Base-by-base conservation (phyloP, 129 eudicot genomes). In the Lactuca sativa region DNA sequence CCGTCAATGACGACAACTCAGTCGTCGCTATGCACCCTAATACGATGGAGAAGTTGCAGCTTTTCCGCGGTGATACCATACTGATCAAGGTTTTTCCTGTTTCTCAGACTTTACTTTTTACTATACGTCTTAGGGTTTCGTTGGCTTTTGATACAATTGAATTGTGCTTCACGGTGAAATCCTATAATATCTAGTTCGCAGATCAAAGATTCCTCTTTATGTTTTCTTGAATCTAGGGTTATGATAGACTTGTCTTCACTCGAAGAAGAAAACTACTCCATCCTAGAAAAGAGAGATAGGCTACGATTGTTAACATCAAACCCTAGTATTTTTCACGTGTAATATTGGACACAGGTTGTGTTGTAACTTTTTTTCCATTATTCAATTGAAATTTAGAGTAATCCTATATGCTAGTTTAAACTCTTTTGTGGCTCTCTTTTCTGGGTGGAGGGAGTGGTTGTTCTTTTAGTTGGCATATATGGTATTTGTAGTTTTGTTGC, bases 31-130 rank as follows among this genome's bases (percentile, higher is more conserved):
- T 85, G 75, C 90, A 85, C 68, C 90, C 90, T 52, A 62, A 47
- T 38, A 81, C 86, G 34, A 78, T 85, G 90, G 90, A 85, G 36
- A 85, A 85, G 84, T 77, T 85, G 64, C 82, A 81, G 84, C 79
- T 85, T 63, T 85, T 85, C 70, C 84, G 86, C 3, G 90, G 90
- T 3, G 90, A 85, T 59, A 85, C 86, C n/a, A 74, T 83, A 56
- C 56, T 83, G 73, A 59, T 83, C 62, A 83, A 83, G 88, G 88
- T 83, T 78, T 66, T 61, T 60, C 52, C 48, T 33, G 3, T 40
- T 38, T 44, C 31, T 33, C 69, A 34, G 62, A 69, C 49, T 47
- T 47, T 47, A 47, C 52, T 47, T 15, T 47, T 47, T 47, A 47
- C 12, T 47, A 44, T 13, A 3, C 1, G 32, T 34, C 34, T 57